phyloP scores from a whole-genome alignment of 768 basidiomycete species.

The Cystofilobasidium bisporidii region DNA sequence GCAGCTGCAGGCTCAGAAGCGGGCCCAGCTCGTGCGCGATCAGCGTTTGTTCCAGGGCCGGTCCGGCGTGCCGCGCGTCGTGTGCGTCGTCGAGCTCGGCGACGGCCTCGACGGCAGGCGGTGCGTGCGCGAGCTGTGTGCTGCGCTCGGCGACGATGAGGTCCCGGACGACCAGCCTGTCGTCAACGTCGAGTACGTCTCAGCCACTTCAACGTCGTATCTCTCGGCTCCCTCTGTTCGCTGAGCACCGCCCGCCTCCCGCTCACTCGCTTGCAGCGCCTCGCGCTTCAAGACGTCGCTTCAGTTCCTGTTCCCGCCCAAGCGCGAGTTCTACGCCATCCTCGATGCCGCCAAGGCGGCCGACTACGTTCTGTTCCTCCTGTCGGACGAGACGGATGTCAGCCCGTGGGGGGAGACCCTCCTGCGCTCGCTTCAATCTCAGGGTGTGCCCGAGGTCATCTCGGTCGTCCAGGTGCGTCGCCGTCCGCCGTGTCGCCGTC shows the following conservation, averaged over 20 bases:
- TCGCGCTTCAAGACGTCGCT: constrained; percentile 84
- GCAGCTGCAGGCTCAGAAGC: constrained; percentile 66
- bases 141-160: constrained; percentile 49
- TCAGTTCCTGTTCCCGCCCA: constrained; percentile 70
- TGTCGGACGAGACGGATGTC: constrained; percentile 76
- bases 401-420: constrained; percentile 75
- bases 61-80: constrained; percentile 61
- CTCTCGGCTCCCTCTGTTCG: not conserved
- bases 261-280: constrained; percentile 47
- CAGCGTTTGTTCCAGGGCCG: constrained; percentile 58
- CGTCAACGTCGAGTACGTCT: constrained; percentile 60
- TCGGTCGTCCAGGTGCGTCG: constrained; percentile 59
- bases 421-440: constrained; percentile 75
- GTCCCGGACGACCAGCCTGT: constrained; percentile 45
- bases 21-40: constrained; percentile 56
- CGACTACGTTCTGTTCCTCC: constrained; percentile 77
- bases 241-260: not conserved
- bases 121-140: constrained; percentile 52
- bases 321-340: constrained; percentile 61
- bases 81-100: constrained; percentile 76
- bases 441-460: constrained; percentile 77
- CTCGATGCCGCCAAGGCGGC: constrained; percentile 78
- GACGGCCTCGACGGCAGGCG: constrained; percentile 43
- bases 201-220: not conserved
- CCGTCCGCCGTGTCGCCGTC: too few relatives aligned